Evolutionary conservation across 257 asterid genomes (phyloP), one percentile per base, ranked within the genome.

Genomic region (Echites panduratus): DNA sequence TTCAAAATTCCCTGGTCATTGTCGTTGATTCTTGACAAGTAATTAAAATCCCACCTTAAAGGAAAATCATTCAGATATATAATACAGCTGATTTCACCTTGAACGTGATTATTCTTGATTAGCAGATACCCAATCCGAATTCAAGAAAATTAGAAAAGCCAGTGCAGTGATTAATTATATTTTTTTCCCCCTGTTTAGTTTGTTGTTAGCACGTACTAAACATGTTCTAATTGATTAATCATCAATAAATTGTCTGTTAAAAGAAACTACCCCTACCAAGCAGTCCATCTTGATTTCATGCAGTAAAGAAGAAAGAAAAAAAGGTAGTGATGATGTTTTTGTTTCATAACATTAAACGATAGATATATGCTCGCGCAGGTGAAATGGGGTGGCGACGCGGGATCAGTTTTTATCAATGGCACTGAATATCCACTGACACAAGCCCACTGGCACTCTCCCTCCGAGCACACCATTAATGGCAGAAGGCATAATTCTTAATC

Each of bases 361-460:
- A n/a, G n/a, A n/a, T n/a, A n/a, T n/a, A n/a, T 16, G 3, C 29
- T 1, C 17, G 24, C 76, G 76, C 84, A 90, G 93, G 54, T 90
- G 59, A 65, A 73, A 43, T 90, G 89, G 91, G n/a, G n/a, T 0
- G 92, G 85, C 20, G 82, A 81, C 26, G 90, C 89, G 4, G 96
- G 97, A 67, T 83, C 90, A 2, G 59, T 81, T 35, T 13, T 13
- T 29, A 81, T 91, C 47, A 85, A 87, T 38, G 84, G 84, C 45
- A 80, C 70, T 3, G 48, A 76, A 12, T 91, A 86, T 50, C 27
- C 68, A 4, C 94, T 91, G 49, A 73, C 26, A 44, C 85, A 84
- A 41, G 86, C 87, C 68, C 97, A 91, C 32, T 89, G 97, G 96
- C 97, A 91, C 76, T 84, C 94, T 68, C 94, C 97, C 26, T 87